These are phyloP conservation scores for Aureobasidium lini DNA, from an alignment of 2,329 filamentous ascomycete species.

Conservation along the genomic window DNA sequence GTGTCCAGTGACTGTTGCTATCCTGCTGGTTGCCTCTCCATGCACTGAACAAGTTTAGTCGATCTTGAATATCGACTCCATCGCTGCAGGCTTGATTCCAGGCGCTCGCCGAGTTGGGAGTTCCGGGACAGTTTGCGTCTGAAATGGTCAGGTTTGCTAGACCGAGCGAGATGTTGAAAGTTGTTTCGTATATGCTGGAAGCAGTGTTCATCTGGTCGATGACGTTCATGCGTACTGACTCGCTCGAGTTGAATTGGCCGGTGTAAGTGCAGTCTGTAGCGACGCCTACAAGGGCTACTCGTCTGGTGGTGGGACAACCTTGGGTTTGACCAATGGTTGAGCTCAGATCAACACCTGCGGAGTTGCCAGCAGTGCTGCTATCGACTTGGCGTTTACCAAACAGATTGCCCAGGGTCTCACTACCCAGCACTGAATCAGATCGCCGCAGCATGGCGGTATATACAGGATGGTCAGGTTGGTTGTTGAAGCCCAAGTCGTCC, in stretches of 20 bases:
- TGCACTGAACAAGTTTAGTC: constrained; percentile 77
- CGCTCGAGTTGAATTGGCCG: constrained; percentile 57
- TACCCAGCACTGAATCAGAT: constrained; percentile 49
- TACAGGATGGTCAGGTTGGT: constrained; percentile 61
- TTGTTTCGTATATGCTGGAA: constrained; percentile 77
- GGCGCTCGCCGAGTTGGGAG: constrained; percentile 56
- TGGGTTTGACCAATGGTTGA: constrained; percentile 69
- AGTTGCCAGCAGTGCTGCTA: constrained; percentile 62
- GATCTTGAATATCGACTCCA: constrained; percentile 58
- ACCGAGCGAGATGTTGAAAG: constrained; percentile 91
- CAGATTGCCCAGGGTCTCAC: constrained; percentile 56
- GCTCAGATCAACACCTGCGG: constrained; percentile 70
- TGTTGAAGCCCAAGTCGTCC: constrained; percentile 74
- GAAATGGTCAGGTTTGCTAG: constrained; percentile 79
- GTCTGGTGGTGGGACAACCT: constrained; percentile 87
- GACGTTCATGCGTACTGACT: constrained; percentile 63
- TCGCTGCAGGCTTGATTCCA: constrained; percentile 77
- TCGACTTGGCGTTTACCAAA: constrained; percentile 65
- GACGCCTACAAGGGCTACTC: constrained; percentile 83
- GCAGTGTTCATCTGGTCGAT: constrained; percentile 80
- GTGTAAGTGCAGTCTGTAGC: constrained; percentile 92
- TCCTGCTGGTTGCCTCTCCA: constrained; percentile 79
- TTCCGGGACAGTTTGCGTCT: constrained; percentile 64
- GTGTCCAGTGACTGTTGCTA: constrained; percentile 85
- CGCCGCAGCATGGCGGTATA: constrained; percentile 46